Evolutionary conservation across 2,329 filamentous ascomycete genomes (phyloP).

Genomic region (Phialophora macrospora): DNA sequence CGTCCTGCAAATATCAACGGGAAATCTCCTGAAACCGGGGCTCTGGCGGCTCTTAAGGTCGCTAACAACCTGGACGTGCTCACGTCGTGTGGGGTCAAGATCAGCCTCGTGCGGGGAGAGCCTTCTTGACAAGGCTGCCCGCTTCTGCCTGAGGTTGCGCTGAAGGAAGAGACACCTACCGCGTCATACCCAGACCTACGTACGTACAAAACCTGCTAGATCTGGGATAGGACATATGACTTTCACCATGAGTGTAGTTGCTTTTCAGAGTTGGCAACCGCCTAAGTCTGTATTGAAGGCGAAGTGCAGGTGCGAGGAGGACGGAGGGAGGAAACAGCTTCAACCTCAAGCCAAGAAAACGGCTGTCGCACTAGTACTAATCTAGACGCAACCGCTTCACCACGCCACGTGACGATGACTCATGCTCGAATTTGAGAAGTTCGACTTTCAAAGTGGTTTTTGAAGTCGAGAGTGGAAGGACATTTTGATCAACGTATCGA

Average conservation of each 20-base stretch:
- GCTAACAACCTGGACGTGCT: neutral
- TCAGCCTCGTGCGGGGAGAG: constrained; percentile 18
- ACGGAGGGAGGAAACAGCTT: too few species aligned
- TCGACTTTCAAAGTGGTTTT: neutral
- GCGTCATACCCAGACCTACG: too few species aligned
- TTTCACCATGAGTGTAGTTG: too few species aligned
- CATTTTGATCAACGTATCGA: neutral
- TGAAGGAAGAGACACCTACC: too few species aligned
- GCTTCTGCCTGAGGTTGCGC: neutral
- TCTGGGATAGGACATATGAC: too few species aligned
- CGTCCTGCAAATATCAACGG: neutral
- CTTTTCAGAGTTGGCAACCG: too few species aligned
- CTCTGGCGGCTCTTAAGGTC: too few species aligned
- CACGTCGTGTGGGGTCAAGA: neutral
- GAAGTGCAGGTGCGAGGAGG: too few species aligned
- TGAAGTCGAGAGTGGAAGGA: neutral
- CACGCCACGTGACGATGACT: constrained; percentile 1
- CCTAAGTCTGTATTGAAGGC: too few species aligned
- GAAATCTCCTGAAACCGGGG: too few species aligned
- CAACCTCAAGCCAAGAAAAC: too few species aligned
- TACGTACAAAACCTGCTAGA: too few species aligned
- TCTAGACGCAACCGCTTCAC: neutral
- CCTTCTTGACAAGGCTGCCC: neutral
- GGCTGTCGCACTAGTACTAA: neutral
- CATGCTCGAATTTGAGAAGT: neutral